A percentile compares a stretch with the other conserved stretches of the same genome.
Evolutionary conservation across 2,329 filamentous ascomycete species (phyloP).

Genomic region (Trichocomaceae sp.): DNA sequence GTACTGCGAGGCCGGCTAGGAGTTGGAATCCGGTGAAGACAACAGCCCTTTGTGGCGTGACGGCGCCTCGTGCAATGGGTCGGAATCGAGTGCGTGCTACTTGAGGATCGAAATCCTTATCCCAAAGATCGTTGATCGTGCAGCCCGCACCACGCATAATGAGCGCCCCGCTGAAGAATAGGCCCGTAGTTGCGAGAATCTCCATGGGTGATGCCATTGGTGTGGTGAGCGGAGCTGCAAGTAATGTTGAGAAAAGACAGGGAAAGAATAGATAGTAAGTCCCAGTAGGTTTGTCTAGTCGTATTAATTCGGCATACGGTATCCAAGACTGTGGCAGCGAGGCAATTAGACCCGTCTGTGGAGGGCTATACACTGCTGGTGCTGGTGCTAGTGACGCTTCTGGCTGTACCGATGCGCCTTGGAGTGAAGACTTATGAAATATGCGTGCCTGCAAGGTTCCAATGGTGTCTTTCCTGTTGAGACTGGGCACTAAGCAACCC

Average conservation of each 20-base stretch:
- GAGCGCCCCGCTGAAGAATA: constrained; percentile 40
- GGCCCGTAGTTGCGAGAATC: constrained; percentile 32
- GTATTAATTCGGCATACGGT: constrained; percentile 41
- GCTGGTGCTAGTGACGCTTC: neutral
- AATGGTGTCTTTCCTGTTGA: neutral
- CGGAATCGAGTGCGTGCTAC: constrained; percentile 47
- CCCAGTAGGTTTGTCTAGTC: constrained; percentile 47
- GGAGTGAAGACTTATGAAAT: neutral
- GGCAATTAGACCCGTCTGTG: constrained; percentile 41
- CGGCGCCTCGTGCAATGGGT: constrained; percentile 47
- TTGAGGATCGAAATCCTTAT: constrained; percentile 48
- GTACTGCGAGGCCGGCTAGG: constrained; percentile 35
- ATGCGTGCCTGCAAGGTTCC: neutral
- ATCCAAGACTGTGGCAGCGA: constrained; percentile 46
- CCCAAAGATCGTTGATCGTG: constrained; percentile 52
- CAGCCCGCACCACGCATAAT: constrained; percentile 48
- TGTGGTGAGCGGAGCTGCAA: constrained; percentile 35
- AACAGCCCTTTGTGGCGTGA: constrained; percentile 39
- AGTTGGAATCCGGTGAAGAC: constrained; percentile 42
- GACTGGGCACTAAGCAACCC: neutral
- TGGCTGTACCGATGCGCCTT: constrained; percentile 1
- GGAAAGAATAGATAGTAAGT: constrained; percentile 51
- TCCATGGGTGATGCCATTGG: constrained; percentile 26
- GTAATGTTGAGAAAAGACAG: constrained; percentile 43
- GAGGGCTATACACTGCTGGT: constrained; percentile 36